Evolutionary conservation across 345 rosid genomes (phyloP).

Genomic region (Combretum micranthum): DNA sequence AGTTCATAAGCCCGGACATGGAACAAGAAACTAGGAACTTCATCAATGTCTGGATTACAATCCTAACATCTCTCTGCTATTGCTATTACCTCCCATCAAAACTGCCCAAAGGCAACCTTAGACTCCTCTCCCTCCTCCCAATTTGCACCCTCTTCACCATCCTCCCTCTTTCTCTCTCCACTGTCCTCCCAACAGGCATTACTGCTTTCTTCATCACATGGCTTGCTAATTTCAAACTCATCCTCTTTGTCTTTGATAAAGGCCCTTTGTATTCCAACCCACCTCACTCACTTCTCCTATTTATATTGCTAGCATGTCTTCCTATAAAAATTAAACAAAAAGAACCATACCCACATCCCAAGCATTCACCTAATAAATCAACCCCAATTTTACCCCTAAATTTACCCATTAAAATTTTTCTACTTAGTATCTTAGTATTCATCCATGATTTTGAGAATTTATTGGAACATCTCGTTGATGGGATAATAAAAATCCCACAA

Average conservation of each 20-base stretch:
- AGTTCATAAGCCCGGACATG: slow-evolving; percentile 1
- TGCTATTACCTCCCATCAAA: slow-evolving; percentile 22
- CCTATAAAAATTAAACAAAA: slow-evolving; percentile 19
- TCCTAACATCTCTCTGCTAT: slow-evolving; percentile 16
- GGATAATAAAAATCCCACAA: not conserved
- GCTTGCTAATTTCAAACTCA: slow-evolving; percentile 41
- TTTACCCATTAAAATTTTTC: slow-evolving; percentile 5
- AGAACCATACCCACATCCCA: not conserved
- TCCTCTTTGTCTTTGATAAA: slow-evolving; percentile 34
- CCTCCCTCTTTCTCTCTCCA: slow-evolving; percentile 24
- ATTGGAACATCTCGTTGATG: no score
- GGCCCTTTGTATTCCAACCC: slow-evolving; percentile 28
- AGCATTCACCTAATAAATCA: no score
- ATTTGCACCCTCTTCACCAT: slow-evolving; percentile 27
- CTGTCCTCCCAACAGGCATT: slow-evolving; percentile 15
- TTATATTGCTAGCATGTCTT: slow-evolving; percentile 24
- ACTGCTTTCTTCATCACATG: slow-evolving; percentile 29
- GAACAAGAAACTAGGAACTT: slow-evolving; percentile 15
- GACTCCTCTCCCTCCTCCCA: slow-evolving; percentile 37
- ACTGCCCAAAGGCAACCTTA: slow-evolving; percentile 16
- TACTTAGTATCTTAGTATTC: slow-evolving; percentile 5
- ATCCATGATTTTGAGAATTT: not conserved
- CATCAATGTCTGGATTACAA: slow-evolving; percentile 22
- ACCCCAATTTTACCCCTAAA: slow-evolving; percentile 7
- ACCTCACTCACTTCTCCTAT: slow-evolving; percentile 13